Evolutionary conservation across 1,284 basidiomycete species (phyloP).

Genomic region (Tetrapyrgos nigripes): DNA sequence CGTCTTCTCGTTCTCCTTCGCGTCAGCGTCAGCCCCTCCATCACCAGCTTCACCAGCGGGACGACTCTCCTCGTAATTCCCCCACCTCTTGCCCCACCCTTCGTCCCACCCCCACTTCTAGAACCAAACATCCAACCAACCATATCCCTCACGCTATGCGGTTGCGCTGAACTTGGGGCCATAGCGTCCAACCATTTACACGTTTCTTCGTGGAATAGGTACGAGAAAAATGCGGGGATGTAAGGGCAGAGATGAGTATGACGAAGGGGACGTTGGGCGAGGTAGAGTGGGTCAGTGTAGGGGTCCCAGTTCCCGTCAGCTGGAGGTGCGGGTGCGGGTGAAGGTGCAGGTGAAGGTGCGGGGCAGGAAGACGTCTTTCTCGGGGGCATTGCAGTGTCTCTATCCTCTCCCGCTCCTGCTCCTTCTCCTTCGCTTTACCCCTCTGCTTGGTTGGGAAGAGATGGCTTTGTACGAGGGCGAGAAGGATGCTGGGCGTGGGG

Average conservation of each 20-base stretch:
- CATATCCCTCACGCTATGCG: conserved; percentile 68
- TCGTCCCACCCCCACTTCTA: conserved; percentile 26
- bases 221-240: too few relatives aligned
- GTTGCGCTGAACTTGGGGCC: conserved; percentile 79
- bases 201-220: conserved; percentile 55
- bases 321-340: too few relatives aligned
- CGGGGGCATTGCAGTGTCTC: neutral
- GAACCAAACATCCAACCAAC: conserved; percentile 53
- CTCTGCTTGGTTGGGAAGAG: neutral
- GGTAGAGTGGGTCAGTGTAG: neutral
- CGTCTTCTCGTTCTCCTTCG: neutral
- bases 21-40: too few relatives aligned
- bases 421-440: neutral
- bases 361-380: conserved; percentile 2
- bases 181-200: conserved; percentile 64
- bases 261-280: conserved; percentile 24
- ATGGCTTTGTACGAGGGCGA: conserved; percentile 13
- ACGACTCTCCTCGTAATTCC: conserved; percentile 33
- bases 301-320: neutral
- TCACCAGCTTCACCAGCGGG: conserved; percentile 2
- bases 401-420: too few relatives aligned
- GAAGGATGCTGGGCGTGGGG: too few relatives aligned
- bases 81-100: conserved; percentile 56
- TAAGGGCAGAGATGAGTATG: conserved; percentile 58
- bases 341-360: neutral